phyloP scores from a whole-genome alignment of 331 rosid species.

The Quercus lobata region DNA sequence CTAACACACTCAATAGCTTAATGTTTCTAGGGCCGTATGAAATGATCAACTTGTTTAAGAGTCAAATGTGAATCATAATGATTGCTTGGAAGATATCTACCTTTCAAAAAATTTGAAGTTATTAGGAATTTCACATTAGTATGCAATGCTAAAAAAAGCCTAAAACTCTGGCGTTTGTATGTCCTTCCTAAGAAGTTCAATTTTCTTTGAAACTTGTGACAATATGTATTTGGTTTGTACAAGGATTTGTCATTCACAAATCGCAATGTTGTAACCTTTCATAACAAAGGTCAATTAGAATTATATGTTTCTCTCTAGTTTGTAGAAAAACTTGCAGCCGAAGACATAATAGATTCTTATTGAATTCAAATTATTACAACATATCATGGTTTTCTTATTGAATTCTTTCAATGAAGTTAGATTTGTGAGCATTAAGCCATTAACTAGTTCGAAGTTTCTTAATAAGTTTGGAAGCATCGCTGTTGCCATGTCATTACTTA shows the following conservation, averaged over 20 bases:
- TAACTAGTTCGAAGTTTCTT: neutral
- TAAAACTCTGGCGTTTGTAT: neutral
- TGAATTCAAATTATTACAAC: neutral
- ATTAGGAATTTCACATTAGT: neutral
- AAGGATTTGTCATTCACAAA: no score
- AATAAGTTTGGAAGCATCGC: neutral
- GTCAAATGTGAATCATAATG: neutral
- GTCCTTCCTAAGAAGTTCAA: neutral
- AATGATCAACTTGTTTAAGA: neutral
- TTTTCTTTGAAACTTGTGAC: neutral
- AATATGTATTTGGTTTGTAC: no score
- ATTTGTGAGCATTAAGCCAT: neutral
- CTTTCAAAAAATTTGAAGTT: neutral
- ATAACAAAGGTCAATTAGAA: no score
- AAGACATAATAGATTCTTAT: neutral
- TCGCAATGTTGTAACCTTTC: no score
- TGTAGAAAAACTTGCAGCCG: neutral
- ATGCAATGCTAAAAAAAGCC: neutral
- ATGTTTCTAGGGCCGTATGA: neutral
- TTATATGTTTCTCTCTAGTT: no score
- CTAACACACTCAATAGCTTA: neutral
- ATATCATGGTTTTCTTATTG: neutral
- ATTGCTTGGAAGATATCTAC: neutral
- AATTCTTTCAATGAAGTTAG: neutral
- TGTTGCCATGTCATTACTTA: slow-evolving; percentile 11